Percentiles rank a stretch among this genome's conserved stretches.
Evolutionary conservation across 2,329 filamentous ascomycete species (phyloP).

Genomic region (Epicoccum nigrum): DNA sequence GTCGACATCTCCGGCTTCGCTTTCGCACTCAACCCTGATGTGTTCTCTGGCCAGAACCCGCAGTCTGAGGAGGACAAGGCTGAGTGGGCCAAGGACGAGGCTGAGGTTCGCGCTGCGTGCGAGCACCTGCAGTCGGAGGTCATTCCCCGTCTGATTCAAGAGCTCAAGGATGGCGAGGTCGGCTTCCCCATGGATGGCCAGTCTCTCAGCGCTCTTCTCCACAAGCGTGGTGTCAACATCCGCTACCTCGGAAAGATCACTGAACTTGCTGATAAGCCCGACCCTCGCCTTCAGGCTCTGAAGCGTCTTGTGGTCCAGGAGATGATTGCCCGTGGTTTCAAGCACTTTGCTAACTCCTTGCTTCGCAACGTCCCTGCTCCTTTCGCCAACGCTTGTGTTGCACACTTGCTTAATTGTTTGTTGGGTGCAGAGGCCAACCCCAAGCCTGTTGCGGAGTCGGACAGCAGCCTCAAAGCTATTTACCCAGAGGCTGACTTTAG

Average conservation of each 20-base stretch:
- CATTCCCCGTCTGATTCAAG: conserved; percentile 83
- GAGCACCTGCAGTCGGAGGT: conserved; percentile 75
- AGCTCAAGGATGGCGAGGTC: conserved; percentile 89
- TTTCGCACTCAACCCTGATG: conserved; percentile 91
- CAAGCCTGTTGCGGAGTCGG: conserved; percentile 78
- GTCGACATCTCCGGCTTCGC: conserved; percentile 88
- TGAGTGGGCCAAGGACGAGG: conserved; percentile 81
- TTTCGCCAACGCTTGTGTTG: conserved; percentile 77
- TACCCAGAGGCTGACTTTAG: conserved; percentile 83
- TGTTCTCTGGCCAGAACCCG: conserved; percentile 89
- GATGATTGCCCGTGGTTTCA: conserved; percentile 94
- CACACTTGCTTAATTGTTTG: conserved; percentile 93
- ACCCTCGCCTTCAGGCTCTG: conserved; percentile 76
- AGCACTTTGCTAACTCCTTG: conserved; percentile 83
- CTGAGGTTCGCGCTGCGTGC: conserved; percentile 84
- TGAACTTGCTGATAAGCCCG: conserved; percentile 63
- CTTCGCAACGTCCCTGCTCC: conserved; percentile 79
- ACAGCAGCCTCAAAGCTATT: conserved; percentile 73
- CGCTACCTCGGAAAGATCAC: conserved; percentile 91
- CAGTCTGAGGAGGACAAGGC: conserved; percentile 90
- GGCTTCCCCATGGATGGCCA: conserved; percentile 99
- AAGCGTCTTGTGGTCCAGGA: conserved; percentile 81
- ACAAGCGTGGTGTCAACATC: conserved; percentile 97
- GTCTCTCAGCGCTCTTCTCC: conserved; percentile 83
- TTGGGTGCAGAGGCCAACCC: conserved; percentile 77